Base-by-base conservation (phyloP, 2,329 filamentous ascomycete species). In the Calonectria ilicicola region DNA sequence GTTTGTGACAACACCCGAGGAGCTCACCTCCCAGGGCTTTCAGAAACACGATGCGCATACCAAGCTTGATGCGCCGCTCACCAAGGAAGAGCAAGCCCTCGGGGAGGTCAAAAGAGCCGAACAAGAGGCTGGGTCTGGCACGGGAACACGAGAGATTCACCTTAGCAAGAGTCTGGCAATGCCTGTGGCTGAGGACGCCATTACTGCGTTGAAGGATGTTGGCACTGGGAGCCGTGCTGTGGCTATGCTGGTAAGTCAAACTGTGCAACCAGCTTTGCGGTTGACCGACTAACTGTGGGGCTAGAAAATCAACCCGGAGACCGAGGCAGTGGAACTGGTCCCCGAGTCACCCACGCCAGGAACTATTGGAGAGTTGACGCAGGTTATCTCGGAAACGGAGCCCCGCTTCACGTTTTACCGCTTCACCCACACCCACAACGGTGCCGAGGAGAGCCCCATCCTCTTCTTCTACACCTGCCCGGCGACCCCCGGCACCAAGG, bases 381-480 rank as follows among this genome's bases (percentile, higher is more conserved):
- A 83, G 5, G 84, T 85, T 26, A 94, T 97, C 73, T 93, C 93
- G 7, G 76, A 88, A 12, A 88, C 87, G 23, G 93, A 95, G 82
- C 94, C 94, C 5, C 89, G 94, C 51, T 96, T 95, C 82, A 93
- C 92, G 8, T 95, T 97, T 82, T 97, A 93, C 87, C 89, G 92
- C 32, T 94, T 92, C 82, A 86, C 83, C 15, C 89, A 93, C 80
- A 88, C 89, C 49, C 84, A 91, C 73, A 84, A 86, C 38, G 91
- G 90, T 26, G 75, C 81, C 56, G 84, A 89, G 72, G 85, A 87
- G 65, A 89, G 87, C 68, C 91, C 92, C 3, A 86, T 96, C 60
- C 87, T 96, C 7, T 97, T 97, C 86, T 91, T 97, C 81, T 96
- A 95, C 85, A 96, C 94, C 7, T 95, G 94, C 82, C 95, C 95